These are phyloP conservation scores for Panicum miliaceum DNA, from an alignment of 176 grass and related monocot genomes.

Conservation along the genomic window DNA sequence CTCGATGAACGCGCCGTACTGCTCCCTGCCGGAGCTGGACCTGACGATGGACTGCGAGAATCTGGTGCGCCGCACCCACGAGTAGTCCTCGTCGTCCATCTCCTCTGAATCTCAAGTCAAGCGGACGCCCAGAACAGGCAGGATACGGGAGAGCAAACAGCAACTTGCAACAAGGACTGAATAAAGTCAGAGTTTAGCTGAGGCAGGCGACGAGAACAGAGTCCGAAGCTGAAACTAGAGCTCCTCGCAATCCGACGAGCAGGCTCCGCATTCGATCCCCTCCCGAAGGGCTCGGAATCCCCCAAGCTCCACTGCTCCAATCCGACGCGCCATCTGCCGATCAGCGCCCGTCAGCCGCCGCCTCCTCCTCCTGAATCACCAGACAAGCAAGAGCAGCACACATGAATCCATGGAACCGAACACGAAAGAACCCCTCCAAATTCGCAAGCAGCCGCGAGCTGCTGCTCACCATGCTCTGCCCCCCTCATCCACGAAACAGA, in stretches of 20 bases:
- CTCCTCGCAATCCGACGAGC: background rate
- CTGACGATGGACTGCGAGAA: slow-evolving; percentile 71
- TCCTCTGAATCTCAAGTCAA: slow-evolving; percentile 10
- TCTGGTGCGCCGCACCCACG: slow-evolving; percentile 84
- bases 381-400: background rate
- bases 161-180: background rate
- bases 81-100: slow-evolving; percentile 88
- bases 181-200: background rate
- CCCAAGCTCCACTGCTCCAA: background rate
- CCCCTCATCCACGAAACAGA: background rate
- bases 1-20: slow-evolving; percentile 35
- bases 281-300: background rate
- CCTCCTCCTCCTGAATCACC: slow-evolving; percentile 16
- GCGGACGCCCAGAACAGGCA: slow-evolving; percentile 10
- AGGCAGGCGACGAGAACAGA: background rate
- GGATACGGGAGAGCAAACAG: background rate
- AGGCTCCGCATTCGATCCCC: slow-evolving; percentile 20
- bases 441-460: background rate
- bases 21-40: slow-evolving; percentile 60
- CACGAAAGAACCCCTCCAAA: background rate
- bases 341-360: slow-evolving; percentile 4
- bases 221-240: background rate
- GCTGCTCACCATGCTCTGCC: slow-evolving; percentile 16
- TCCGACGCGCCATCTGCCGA: slow-evolving; percentile 16
- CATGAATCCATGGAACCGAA: background rate